Conservation (phyloP, 768 basidiomycete species). For the Leccinum boreale region DNA sequence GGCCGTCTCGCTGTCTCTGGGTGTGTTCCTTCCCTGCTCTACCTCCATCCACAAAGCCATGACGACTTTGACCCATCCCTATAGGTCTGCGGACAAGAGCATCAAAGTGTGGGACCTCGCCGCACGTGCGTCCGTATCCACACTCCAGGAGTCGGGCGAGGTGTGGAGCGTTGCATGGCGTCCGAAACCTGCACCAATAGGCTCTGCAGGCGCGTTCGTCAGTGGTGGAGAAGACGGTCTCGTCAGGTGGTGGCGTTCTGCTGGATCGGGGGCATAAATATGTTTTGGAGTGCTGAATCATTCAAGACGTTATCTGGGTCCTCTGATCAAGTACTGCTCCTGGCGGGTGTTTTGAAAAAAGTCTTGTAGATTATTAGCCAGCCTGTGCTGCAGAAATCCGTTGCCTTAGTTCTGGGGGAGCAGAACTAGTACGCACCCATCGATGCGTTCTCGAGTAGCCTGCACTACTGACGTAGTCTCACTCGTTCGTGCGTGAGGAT, state of each 20-base stretch:
- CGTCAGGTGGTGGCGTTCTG: constrained; percentile 76
- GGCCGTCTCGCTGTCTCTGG: constrained; percentile 74
- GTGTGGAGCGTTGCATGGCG: constrained; percentile 86
- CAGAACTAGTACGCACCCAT: no score
- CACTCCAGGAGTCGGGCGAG: constrained; percentile 73
- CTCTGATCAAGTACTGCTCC: no score
- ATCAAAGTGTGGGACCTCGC: constrained; percentile 87
- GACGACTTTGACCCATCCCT: not conserved
- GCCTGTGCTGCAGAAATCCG: no score
- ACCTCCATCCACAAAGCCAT: not conserved
- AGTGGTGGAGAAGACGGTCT: constrained; percentile 73
- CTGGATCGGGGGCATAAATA: constrained; percentile 41
- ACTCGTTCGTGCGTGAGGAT: no score
- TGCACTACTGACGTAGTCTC: no score
- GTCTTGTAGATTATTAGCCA: no score
- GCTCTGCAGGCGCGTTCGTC: constrained; percentile 60
- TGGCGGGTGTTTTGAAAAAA: no score
- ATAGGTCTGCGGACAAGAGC: constrained; percentile 79
- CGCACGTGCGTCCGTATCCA: constrained; percentile 70
- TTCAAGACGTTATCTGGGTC: no score
- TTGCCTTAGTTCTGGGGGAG: no score
- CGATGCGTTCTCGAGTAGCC: no score
- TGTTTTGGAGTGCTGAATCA: no score
- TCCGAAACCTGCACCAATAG: constrained; percentile 53
- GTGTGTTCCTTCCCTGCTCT: constrained; percentile 38